A percentile compares a stretch with the other conserved stretches of the same genome.
Evolutionary conservation across 2,329 filamentous ascomycete genomes (phyloP).

Genomic region (Nigrospora osmanthi): DNA sequence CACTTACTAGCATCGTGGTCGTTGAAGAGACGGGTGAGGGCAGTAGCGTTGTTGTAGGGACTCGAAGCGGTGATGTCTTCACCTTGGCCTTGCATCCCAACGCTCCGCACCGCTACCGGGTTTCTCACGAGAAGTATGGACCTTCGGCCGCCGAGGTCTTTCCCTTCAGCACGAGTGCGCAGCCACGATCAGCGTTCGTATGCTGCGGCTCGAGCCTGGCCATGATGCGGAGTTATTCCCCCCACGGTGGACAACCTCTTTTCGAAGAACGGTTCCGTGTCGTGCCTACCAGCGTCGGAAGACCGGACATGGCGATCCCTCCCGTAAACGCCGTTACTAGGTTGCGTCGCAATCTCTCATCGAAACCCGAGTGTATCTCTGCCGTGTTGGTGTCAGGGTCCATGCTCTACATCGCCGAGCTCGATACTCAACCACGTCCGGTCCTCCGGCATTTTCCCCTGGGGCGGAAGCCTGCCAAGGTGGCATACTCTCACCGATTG

Average conservation of each 20-base stretch:
- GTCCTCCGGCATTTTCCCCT: constrained; percentile 19
- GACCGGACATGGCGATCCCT: constrained; percentile 36
- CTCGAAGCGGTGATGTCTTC: constrained; percentile 43
- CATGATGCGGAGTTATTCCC: constrained; percentile 6
- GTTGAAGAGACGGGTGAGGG: constrained; percentile 17
- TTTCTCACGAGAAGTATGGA: constrained; percentile 15
- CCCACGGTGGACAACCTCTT: constrained; percentile 4
- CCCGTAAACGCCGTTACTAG: constrained; percentile 39
- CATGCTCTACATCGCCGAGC: constrained; percentile 43
- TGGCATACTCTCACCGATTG: constrained; percentile 47
- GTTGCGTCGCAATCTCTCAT: constrained; percentile 30
- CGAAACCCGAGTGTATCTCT: constrained; percentile 28
- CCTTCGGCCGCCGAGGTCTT: constrained; percentile 16
- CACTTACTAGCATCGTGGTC: constrained; percentile 37
- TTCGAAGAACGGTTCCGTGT: constrained; percentile 37
- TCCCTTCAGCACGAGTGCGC: constrained; percentile 23
- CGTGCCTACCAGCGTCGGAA: constrained; percentile 42
- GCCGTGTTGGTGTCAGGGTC: constrained; percentile 42
- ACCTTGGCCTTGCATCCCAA: constrained; percentile 20
- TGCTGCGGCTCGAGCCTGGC: constrained; percentile 20
- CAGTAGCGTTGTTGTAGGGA: constrained; percentile 34
- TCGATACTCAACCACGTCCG: constrained; percentile 28
- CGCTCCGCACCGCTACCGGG: constrained; percentile 8
- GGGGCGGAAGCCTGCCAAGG: constrained; percentile 36
- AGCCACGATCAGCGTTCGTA: constrained; percentile 36